Evolutionary conservation across 2,329 filamentous ascomycete species (phyloP).

Genomic region (Thelonectria rubi): DNA sequence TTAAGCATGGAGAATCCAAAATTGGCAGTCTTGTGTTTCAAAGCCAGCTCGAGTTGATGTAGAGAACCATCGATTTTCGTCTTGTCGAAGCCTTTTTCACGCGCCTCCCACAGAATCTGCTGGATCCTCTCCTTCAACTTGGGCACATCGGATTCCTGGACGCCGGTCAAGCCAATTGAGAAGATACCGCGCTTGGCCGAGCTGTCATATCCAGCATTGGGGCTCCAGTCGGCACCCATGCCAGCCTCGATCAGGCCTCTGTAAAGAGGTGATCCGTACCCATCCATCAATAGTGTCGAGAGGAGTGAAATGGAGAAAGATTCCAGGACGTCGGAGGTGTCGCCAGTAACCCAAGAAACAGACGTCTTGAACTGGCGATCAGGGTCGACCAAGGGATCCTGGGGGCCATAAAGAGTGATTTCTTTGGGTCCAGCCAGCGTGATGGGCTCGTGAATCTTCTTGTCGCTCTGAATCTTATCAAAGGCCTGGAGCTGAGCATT

Average conservation of each 20-base stretch:
- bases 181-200: constrained; percentile 83
- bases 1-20: constrained; percentile 94
- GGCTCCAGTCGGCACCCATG: constrained; percentile 91
- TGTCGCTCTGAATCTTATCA: constrained; percentile 73
- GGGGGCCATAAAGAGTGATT: constrained; percentile 79
- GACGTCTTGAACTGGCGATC: constrained; percentile 95
- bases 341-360: constrained; percentile 88
- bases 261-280: constrained; percentile 94
- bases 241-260: constrained; percentile 87
- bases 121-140: constrained; percentile 80
- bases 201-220: constrained; percentile 91
- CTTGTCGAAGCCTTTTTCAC: constrained; percentile 82
- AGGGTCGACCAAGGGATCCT: constrained; percentile 85
- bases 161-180: constrained; percentile 90
- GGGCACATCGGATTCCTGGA: constrained; percentile 79
- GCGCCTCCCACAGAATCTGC: constrained; percentile 74
- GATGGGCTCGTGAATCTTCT: constrained; percentile 79
- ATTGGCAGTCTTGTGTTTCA: constrained; percentile 96
- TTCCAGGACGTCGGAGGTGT: constrained; percentile 83
- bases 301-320: constrained; percentile 87
- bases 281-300: constrained; percentile 86
- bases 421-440: constrained; percentile 74
- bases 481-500: constrained; percentile 79
- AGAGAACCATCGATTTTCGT: constrained; percentile 93
- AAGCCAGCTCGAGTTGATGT: constrained; percentile 89